Evolutionary conservation across 1,284 basidiomycete species (phyloP).

Genomic region (Apiotrichum gamsii): DNA sequence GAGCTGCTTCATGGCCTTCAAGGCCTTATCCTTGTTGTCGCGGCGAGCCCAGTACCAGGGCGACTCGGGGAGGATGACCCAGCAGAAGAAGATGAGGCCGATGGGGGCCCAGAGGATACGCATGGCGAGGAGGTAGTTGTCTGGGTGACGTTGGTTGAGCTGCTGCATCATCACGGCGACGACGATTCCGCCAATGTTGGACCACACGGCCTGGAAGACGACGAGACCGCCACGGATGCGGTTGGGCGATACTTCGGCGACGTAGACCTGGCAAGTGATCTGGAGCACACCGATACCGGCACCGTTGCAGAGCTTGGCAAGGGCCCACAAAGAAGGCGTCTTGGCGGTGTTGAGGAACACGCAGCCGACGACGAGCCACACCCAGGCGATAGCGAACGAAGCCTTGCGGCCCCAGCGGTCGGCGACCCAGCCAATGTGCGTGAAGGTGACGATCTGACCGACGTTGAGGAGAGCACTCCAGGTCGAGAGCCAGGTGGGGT

Average conservation of each 20-base stretch:
- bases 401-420: constrained; percentile 22
- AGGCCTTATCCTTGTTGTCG: constrained; percentile 16
- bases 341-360: constrained; percentile 10
- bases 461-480: constrained; percentile 18
- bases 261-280: constrained; percentile 10
- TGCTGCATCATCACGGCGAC: constrained; percentile 15
- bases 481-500: constrained; percentile 18
- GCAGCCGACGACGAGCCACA: constrained; percentile 10
- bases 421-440: constrained; percentile 8
- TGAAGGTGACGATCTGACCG: constrained; percentile 8
- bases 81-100: constrained; percentile 13
- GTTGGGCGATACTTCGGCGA: constrained; percentile 11
- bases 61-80: constrained; percentile 10
- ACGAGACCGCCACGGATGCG: constrained; percentile 8
- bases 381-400: constrained; percentile 10
- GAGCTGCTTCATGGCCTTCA: constrained; percentile 17
- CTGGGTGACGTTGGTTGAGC: constrained; percentile 7
- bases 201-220: neutral
- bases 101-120: constrained; percentile 12
- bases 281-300: constrained; percentile 14
- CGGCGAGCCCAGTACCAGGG: constrained; percentile 18
- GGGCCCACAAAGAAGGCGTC: constrained; percentile 4
- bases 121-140: constrained; percentile 13
- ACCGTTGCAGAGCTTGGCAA: constrained; percentile 15
- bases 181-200: neutral